These are phyloP conservation scores for Lithocarpus polystachyus DNA, from an alignment of 306 rosid species.

Conservation along the genomic window DNA sequence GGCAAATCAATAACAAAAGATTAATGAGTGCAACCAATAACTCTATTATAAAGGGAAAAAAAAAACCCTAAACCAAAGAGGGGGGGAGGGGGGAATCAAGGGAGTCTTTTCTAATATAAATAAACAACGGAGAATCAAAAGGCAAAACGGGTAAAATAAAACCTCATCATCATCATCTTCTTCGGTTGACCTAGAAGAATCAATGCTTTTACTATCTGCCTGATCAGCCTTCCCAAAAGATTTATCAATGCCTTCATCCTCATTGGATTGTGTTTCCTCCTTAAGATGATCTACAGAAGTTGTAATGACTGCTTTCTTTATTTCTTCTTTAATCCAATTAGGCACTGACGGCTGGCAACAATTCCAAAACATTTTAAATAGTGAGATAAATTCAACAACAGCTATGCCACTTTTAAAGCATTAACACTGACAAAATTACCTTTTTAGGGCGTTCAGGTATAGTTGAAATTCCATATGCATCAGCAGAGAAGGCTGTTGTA, in stretches of 20 bases:
- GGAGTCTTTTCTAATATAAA: background rate
- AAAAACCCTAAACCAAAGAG: background rate
- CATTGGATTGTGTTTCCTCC: slow-evolving; percentile 49
- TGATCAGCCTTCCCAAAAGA: slow-evolving; percentile 58
- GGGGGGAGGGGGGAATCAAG: background rate
- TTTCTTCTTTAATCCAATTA: slow-evolving; percentile 96
- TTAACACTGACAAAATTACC: slow-evolving; percentile 41
- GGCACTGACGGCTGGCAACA: slow-evolving; percentile 84
- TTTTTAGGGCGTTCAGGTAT: slow-evolving; percentile 91
- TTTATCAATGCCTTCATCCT: slow-evolving; percentile 51
- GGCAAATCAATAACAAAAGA: slow-evolving; percentile 3
- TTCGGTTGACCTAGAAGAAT: slow-evolving; percentile 85
- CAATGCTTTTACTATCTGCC: slow-evolving; percentile 70
- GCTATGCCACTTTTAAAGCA: slow-evolving; percentile 20
- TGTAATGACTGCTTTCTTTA: slow-evolving; percentile 77
- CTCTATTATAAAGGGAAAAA: background rate
- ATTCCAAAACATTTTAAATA: slow-evolving; percentile 4
- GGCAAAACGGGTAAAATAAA: slow-evolving; percentile 14
- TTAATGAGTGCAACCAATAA: background rate
- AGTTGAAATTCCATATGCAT: slow-evolving; percentile 71
- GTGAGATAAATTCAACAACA: slow-evolving; percentile 11
- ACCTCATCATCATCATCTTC: slow-evolving; percentile 98
- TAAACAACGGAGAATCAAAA: background rate
- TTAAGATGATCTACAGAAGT: slow-evolving; percentile 67
- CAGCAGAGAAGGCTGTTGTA: slow-evolving; percentile 63